Conservation (phyloP, 441 rosid species). For the Corymbia citriodora region DNA sequence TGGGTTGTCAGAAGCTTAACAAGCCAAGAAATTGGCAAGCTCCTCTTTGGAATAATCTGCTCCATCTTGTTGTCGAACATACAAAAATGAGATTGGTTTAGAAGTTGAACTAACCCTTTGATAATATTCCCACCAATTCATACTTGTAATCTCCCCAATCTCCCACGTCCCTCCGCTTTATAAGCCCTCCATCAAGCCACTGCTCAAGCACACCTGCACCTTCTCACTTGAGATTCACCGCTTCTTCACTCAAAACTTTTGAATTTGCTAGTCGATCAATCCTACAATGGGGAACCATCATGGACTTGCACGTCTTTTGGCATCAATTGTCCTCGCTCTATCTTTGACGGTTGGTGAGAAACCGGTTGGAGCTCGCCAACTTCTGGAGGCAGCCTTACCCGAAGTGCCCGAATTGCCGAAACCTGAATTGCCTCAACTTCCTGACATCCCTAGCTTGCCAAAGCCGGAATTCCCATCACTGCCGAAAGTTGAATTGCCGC, state of each 20-base stretch:
- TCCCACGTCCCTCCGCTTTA: not conserved
- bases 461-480: too few species aligned
- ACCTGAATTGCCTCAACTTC: too few species aligned
- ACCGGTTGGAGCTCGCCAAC: not conserved
- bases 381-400: too few species aligned
- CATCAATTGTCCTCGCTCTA: not conserved
- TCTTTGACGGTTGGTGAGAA: not conserved
- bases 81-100: not conserved
- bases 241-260: too few species aligned
- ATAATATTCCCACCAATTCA: not conserved
- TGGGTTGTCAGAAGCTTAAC: not conserved
- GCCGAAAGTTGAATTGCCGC: not conserved
- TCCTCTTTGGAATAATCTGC: not conserved
- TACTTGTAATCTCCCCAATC: not conserved
- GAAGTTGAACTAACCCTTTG: not conserved
- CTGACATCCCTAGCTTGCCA: too few species aligned
- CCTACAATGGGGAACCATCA: too few species aligned
- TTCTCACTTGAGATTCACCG: too few species aligned
- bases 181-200: not conserved
- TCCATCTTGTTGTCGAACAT: not conserved
- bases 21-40: not conserved
- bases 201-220: not conserved
- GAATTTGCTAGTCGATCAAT: too few species aligned
- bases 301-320: not conserved
- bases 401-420: too few species aligned